phyloP scores from a whole-genome alignment of 257 asterid species.

The Nicotiana knightiana region DNA sequence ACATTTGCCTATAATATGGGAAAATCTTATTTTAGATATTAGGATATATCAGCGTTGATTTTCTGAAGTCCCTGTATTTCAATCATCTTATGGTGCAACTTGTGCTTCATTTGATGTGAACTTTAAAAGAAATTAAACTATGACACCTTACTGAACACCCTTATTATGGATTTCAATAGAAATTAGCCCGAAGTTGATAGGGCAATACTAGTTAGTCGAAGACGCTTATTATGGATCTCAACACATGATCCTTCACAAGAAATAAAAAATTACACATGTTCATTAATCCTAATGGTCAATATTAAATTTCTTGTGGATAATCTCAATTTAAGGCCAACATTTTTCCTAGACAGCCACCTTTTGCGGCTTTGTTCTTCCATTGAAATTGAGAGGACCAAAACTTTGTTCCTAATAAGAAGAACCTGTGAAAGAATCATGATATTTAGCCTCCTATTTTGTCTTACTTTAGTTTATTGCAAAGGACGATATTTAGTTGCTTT shows the following conservation, averaged over 20 bases:
- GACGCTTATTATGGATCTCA: no score
- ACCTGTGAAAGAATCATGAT: conserved; percentile 18
- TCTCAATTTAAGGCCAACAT: not conserved
- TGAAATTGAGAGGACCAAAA: not conserved
- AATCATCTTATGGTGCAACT: not conserved
- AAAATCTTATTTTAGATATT: not conserved
- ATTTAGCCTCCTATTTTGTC: conserved; percentile 18
- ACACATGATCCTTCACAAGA: not conserved
- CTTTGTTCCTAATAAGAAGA: not conserved
- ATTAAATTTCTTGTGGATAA: not conserved
- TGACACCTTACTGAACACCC: no score
- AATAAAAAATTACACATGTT: not conserved
- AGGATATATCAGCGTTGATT: not conserved
- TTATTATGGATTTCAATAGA: no score
- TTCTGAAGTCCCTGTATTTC: not conserved
- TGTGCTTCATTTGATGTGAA: not conserved
- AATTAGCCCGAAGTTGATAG: no score
- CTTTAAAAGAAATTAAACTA: not conserved
- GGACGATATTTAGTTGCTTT: conserved; percentile 5
- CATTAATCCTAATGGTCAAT: not conserved
- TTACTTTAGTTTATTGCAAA: not conserved
- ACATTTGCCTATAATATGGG: not conserved
- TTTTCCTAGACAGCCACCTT: not conserved
- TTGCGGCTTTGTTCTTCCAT: not conserved
- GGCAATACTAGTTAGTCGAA: no score